Percentiles rank a stretch among this genome's conserved stretches.
Conservation (phyloP, 176 grass and related monocot species). For the Bothriochloa decipiens region DNA sequence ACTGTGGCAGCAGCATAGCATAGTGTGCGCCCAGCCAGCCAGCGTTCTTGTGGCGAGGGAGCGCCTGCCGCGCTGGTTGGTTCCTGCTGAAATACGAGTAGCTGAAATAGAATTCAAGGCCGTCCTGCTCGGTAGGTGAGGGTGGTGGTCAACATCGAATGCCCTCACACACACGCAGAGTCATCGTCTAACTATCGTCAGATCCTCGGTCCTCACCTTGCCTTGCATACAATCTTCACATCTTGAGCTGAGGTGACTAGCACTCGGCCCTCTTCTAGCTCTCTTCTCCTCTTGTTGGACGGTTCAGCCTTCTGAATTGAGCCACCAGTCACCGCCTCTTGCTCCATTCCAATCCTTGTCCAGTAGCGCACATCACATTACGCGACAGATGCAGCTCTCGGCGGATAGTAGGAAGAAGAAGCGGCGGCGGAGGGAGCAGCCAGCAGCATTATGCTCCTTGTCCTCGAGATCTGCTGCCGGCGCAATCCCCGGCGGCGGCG, state of each 20-base stretch:
- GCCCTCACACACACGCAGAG: background rate
- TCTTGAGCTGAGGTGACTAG: background rate
- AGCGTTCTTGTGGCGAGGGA: background rate
- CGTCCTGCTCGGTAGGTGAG: background rate
- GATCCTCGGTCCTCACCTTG: background rate
- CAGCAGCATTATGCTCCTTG: background rate
- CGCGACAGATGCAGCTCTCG: background rate
- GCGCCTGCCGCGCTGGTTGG: background rate
- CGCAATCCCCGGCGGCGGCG: background rate
- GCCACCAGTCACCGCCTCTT: background rate
- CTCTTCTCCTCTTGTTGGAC: background rate
- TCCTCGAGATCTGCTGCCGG: background rate
- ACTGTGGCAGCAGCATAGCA: background rate
- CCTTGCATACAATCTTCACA: no score
- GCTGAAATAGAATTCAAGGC: constrained; percentile 11
- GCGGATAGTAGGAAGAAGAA: background rate
- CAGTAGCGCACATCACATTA: background rate
- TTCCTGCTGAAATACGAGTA: background rate
- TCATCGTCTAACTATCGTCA: background rate
- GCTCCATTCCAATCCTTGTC: background rate
- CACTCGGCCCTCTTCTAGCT: background rate
- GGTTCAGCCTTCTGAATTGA: background rate
- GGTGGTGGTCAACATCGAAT: constrained; percentile 37
- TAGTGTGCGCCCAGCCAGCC: background rate
- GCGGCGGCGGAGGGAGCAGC: background rate